Percentiles rank a stretch among this genome's conserved stretches.
These are phyloP conservation scores for Lactifluus volemus DNA, from an alignment of 768 basidiomycete genomes.

Conservation along the genomic window DNA sequence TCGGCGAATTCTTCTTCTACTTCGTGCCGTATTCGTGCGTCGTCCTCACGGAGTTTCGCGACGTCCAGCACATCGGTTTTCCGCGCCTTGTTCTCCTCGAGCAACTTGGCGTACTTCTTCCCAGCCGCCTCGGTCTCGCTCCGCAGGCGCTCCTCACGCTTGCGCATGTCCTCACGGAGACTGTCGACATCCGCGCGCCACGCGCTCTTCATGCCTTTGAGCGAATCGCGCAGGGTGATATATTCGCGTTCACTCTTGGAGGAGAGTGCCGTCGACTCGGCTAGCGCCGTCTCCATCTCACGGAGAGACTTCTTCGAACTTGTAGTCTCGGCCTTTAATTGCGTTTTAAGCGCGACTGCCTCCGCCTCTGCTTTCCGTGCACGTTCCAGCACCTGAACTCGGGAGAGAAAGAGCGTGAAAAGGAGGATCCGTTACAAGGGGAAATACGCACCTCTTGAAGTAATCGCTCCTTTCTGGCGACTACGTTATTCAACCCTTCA, in stretches of 20 bases:
- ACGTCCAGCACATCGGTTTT: slow-evolving; percentile 39
- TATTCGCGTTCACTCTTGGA: slow-evolving; percentile 83
- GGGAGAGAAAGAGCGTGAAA: background rate
- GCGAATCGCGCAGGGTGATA: slow-evolving; percentile 62
- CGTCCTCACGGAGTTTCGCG: slow-evolving; percentile 42
- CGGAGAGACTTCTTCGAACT: slow-evolving; percentile 67
- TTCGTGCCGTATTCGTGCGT: slow-evolving; percentile 41
- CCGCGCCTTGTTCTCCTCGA: slow-evolving; percentile 53
- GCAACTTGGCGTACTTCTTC: slow-evolving; percentile 57
- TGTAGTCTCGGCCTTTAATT: slow-evolving; percentile 65
- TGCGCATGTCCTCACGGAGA: slow-evolving; percentile 65
- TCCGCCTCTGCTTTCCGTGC: slow-evolving; percentile 83
- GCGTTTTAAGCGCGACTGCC: slow-evolving; percentile 53
- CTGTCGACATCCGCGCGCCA: slow-evolving; percentile 69
- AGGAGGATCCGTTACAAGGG: background rate
- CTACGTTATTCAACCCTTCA: slow-evolving; percentile 81
- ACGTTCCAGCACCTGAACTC: slow-evolving; percentile 60
- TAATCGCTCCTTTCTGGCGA: slow-evolving; percentile 78
- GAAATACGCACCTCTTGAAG: slow-evolving; percentile 61
- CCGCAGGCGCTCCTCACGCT: slow-evolving; percentile 60
- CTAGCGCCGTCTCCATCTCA: slow-evolving; percentile 69
- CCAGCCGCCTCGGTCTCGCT: slow-evolving; percentile 59
- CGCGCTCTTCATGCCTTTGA: slow-evolving; percentile 61
- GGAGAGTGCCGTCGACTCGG: slow-evolving; percentile 67
- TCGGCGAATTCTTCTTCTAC: slow-evolving; percentile 53